These are phyloP conservation scores for Rhizophagus clarus DNA, from an alignment of 192 early-diverging fungal genomes.

Conservation along the genomic window DNA sequence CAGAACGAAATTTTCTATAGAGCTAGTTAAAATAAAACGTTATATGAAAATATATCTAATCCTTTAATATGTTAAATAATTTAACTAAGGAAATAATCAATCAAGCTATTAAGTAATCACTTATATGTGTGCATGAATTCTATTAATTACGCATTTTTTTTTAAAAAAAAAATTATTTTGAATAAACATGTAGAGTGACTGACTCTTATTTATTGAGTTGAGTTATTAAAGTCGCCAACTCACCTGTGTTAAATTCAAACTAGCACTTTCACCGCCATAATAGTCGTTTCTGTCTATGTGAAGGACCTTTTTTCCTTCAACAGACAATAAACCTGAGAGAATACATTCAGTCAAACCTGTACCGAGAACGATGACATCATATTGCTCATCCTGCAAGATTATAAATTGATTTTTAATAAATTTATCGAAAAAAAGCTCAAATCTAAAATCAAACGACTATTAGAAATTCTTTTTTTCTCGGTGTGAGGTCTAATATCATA, in stretches of 20 bases:
- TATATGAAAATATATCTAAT: background rate
- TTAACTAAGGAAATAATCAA: background rate
- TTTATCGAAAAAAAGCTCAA: background rate
- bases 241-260: slow-evolving; percentile 95
- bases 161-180: background rate
- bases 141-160: too few relatives aligned
- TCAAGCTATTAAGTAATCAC: background rate
- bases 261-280: slow-evolving; percentile 96
- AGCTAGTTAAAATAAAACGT: slow-evolving; percentile 48
- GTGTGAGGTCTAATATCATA: background rate
- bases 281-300: slow-evolving; percentile 96
- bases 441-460: background rate
- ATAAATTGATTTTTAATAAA: background rate
- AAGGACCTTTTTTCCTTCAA: slow-evolving; percentile 91
- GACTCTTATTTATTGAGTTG: background rate
- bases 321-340: slow-evolving; percentile 82
- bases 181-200: background rate
- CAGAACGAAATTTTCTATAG: slow-evolving; percentile 69
- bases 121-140: too few relatives aligned
- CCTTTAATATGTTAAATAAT: too few relatives aligned
- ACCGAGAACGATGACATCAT: slow-evolving; percentile 88
- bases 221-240: background rate
- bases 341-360: slow-evolving; percentile 92
- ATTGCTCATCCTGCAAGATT: slow-evolving; percentile 74
- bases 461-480: background rate